Conservation (phyloP, 257 asterid species). For the Solanum chilense region DNA sequence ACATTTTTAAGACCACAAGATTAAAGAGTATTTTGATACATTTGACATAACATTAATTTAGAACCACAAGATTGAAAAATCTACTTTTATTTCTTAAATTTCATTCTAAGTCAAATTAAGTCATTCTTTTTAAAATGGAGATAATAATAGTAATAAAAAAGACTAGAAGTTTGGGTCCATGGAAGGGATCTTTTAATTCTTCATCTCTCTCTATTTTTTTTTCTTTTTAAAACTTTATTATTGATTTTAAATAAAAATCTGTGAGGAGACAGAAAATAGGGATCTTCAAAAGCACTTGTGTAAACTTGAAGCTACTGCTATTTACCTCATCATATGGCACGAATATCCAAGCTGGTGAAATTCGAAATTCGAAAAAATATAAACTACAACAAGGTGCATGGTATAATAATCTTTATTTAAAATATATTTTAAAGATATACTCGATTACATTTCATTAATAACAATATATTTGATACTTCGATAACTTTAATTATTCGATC, state of each 20-base stretch:
- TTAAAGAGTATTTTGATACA: too few relatives aligned
- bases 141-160: too few relatives aligned
- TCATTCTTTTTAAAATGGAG: too few relatives aligned
- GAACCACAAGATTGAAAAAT: too few relatives aligned
- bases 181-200: not conserved
- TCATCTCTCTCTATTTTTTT: not conserved
- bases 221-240: not conserved
- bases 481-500: not conserved
- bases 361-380: not conserved
- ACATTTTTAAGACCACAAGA: too few relatives aligned
- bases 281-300: not conserved
- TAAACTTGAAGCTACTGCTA: not conserved
- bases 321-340: not conserved
- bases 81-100: too few relatives aligned
- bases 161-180: not conserved
- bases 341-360: not conserved
- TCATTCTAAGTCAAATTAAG: rapidly evolving
- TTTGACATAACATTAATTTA: too few relatives aligned
- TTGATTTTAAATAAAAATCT: not conserved
- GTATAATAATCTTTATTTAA: not conserved
- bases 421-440: not conserved
- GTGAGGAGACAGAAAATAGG: not conserved
- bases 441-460: not conserved
- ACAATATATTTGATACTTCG: not conserved
- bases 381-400: not conserved